Conservation (phyloP, 2,329 filamentous ascomycete genomes). For the Ophiostoma sp. region DNA sequence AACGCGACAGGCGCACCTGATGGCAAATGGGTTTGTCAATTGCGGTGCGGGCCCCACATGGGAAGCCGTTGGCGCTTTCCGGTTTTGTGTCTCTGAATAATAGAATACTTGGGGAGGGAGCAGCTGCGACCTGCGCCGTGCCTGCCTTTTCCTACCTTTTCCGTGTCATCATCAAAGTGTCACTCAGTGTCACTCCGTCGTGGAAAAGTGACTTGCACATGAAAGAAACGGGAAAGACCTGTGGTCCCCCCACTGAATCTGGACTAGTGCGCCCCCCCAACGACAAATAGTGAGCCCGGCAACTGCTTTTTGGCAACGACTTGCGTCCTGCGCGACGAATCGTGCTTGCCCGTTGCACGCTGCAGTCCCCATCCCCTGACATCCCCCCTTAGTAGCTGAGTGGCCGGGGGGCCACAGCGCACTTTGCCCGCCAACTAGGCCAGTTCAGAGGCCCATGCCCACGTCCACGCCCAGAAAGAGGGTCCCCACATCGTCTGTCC, state of each 20-base stretch:
- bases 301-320: neutral
- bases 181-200: neutral
- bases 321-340: neutral
- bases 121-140: neutral
- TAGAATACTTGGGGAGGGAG: neutral
- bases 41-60: slow-evolving; percentile 13
- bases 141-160: neutral
- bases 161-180: neutral
- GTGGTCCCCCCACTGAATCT: neutral
- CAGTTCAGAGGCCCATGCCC: neutral
- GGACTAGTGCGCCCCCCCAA: slow-evolving; percentile 8
- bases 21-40: neutral
- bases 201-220: slow-evolving; percentile 12
- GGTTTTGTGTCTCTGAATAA: slow-evolving; percentile 13
- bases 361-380: neutral
- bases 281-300: slow-evolving; percentile 3
- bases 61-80: slow-evolving; percentile 12
- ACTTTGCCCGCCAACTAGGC: neutral
- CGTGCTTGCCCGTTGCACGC: neutral
- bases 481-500: neutral
- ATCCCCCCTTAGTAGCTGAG: neutral
- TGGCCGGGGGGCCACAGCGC: slow-evolving; percentile 3
- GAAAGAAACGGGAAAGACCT: slow-evolving; percentile 5
- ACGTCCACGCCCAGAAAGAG: neutral
- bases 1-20: neutral